These are phyloP conservation scores for Furcasterigmium furcatum DNA, from an alignment of 2,329 filamentous ascomycete genomes.

Conservation along the genomic window DNA sequence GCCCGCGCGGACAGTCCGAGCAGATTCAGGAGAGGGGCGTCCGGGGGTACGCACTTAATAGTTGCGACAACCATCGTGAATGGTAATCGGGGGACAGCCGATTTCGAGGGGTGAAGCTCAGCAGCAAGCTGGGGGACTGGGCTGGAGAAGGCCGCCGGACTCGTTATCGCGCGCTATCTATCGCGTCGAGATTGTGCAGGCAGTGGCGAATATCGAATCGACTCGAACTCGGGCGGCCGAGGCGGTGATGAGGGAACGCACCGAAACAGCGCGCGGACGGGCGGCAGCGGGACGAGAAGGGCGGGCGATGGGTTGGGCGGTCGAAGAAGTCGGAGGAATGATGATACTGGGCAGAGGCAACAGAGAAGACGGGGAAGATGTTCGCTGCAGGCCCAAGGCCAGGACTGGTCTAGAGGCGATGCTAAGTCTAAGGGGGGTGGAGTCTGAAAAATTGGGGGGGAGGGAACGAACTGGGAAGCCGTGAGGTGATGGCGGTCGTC, in stretches of 20 bases:
- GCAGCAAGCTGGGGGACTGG: too few species aligned
- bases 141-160: too few species aligned
- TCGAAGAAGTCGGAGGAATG: not conserved
- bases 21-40: slow-evolving; percentile 16
- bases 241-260: not conserved
- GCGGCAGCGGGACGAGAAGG: not conserved
- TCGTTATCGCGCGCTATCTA: not conserved
- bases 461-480: not conserved
- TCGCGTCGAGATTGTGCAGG: not conserved
- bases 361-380: not conserved
- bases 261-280: not conserved
- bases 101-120: not conserved
- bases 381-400: not conserved
- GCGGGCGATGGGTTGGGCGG: not conserved
- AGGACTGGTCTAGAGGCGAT: not conserved
- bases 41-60: slow-evolving; percentile 52
- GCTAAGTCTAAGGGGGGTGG: slow-evolving; percentile 2
- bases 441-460: slow-evolving; percentile 9
- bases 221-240: not conserved
- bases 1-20: slow-evolving; percentile 10
- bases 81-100: slow-evolving; percentile 6
- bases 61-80: slow-evolving; percentile 60
- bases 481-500: too few species aligned
- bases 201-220: too few species aligned
- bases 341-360: not conserved